Percentiles rank a stretch among this genome's conserved stretches.
Conservation (phyloP, 192 early-diverging fungal species). For the Gamsiella multidivaricata region DNA sequence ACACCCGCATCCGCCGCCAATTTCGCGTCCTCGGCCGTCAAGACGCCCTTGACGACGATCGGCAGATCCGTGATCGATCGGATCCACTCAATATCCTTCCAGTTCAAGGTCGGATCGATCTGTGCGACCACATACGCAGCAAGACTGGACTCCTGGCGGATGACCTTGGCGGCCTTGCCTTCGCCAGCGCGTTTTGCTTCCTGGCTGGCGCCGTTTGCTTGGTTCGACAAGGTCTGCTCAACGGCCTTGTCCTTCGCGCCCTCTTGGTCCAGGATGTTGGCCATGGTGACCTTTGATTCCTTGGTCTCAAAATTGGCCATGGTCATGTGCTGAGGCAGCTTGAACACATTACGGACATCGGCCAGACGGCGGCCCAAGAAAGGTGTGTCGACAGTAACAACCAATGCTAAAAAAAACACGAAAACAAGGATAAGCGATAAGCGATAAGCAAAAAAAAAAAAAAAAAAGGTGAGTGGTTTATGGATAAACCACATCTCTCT, state of each 20-base stretch:
- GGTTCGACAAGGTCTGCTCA: too few species aligned
- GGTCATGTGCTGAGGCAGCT: constrained; percentile 68
- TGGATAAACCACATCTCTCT: background rate
- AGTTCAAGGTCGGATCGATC: constrained; percentile 87
- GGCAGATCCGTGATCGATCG: constrained; percentile 84
- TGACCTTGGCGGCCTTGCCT: background rate
- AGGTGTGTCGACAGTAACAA: constrained; percentile 89
- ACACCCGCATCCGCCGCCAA: constrained; percentile 82
- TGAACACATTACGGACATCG: constrained; percentile 83
- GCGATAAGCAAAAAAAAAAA: constrained; percentile 6
- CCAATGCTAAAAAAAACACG: constrained; percentile 56
- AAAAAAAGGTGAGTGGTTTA: too few species aligned
- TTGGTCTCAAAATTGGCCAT: constrained; percentile 73
- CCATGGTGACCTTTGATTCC: constrained; percentile 53
- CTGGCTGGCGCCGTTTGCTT: constrained; percentile 66
- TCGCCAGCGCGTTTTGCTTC: background rate
- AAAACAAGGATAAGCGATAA: background rate
- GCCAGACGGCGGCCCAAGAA: constrained; percentile 78
- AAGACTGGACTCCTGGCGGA: constrained; percentile 45
- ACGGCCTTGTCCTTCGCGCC: constrained; percentile 44
- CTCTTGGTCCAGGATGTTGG: constrained; percentile 34
- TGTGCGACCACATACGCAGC: constrained; percentile 70
- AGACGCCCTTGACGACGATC: constrained; percentile 93
- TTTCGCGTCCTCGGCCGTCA: constrained; percentile 90
- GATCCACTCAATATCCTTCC: constrained; percentile 93